Conservation (phyloP, 2,329 filamentous ascomycete species). For the Ceratocystis diversiconidia region DNA sequence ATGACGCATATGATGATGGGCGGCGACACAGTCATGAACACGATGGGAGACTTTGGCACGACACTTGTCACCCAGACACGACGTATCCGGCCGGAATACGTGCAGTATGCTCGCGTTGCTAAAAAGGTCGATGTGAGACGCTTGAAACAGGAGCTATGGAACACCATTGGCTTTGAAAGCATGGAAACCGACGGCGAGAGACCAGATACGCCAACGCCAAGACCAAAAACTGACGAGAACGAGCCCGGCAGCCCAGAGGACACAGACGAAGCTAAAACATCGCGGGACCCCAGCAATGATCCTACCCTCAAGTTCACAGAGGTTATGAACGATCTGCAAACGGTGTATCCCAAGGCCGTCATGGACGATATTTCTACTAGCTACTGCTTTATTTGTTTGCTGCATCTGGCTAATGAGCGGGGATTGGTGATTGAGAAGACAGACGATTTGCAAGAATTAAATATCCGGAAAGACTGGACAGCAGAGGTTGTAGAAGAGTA, state of each 20-base stretch:
- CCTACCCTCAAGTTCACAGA: constrained; percentile 66
- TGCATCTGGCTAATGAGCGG: constrained; percentile 88
- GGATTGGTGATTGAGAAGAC: constrained; percentile 62
- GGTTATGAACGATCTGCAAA: constrained; percentile 78
- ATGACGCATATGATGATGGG: constrained; percentile 38
- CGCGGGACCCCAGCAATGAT: constrained; percentile 24
- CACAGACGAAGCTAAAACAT: constrained; percentile 23
- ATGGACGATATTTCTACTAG: constrained; percentile 93
- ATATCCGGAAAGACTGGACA: constrained; percentile 47
- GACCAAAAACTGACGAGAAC: constrained; percentile 4
- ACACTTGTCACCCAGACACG: constrained; percentile 52
- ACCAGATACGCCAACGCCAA: constrained; percentile 23
- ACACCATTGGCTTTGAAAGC: constrained; percentile 45
- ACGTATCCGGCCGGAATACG: constrained; percentile 50
- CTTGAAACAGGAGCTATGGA: constrained; percentile 58
- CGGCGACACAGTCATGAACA: constrained; percentile 35
- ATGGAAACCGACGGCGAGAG: constrained; percentile 27
- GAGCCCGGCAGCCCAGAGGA: background rate
- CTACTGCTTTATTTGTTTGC: constrained; percentile 80
- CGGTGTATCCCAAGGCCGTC: constrained; percentile 69
- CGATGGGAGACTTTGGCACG: constrained; percentile 44
- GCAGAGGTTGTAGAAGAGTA: constrained; percentile 45
- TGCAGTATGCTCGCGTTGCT: constrained; percentile 54
- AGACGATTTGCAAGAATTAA: constrained; percentile 42
- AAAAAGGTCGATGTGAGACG: constrained; percentile 58